Conservation (phyloP, 176 grass and related monocot species). For the Eragrostis curvula region DNA sequence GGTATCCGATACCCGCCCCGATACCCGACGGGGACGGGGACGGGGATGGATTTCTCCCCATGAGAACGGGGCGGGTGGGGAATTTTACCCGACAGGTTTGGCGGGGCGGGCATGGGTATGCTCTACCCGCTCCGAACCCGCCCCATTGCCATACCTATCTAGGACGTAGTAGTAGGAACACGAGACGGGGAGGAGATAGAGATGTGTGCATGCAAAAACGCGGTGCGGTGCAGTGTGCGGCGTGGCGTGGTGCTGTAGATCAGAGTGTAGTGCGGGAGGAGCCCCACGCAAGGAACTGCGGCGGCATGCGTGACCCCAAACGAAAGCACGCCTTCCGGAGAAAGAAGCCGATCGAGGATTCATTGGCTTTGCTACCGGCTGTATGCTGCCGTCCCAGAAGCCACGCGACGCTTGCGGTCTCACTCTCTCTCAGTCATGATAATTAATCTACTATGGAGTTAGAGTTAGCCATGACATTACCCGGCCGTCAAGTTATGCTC, state of each 20-base stretch:
- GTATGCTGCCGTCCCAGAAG: too few species aligned
- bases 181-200: background rate
- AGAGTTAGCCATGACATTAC: background rate
- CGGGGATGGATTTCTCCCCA: too few species aligned
- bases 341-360: background rate
- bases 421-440: too few species aligned
- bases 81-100: too few species aligned
- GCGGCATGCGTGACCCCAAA: background rate
- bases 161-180: background rate
- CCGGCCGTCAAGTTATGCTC: background rate
- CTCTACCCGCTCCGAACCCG: too few species aligned
- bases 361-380: background rate
- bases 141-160: too few species aligned
- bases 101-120: too few species aligned
- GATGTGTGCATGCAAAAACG: background rate
- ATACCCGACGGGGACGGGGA: too few species aligned
- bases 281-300: conserved; percentile 2
- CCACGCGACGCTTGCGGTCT: too few species aligned
- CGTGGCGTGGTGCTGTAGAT: background rate
- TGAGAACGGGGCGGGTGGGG: too few species aligned
- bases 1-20: too few species aligned
- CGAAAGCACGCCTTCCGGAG: background rate
- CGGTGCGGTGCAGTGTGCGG: background rate
- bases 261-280: background rate
- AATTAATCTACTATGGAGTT: too few species aligned